These are phyloP conservation scores for Silene vulgaris DNA, from an alignment of 179 eudicot species.

Conservation along the genomic window DNA sequence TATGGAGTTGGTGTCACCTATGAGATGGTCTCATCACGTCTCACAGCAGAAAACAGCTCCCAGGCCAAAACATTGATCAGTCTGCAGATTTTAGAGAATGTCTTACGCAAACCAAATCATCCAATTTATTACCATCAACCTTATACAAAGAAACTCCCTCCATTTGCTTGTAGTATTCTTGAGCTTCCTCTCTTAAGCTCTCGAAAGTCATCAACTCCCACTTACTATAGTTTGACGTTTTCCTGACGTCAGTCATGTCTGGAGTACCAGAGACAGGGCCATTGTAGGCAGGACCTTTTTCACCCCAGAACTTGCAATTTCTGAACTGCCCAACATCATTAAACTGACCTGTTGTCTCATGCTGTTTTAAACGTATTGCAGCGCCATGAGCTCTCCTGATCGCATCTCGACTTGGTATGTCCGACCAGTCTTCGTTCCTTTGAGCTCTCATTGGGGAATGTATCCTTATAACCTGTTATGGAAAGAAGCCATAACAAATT, in stretches of 20 bases:
- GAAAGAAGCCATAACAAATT: not conserved
- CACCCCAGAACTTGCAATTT: constrained; percentile 95
- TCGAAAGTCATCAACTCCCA: constrained; percentile 82
- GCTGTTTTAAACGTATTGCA: constrained; percentile 63
- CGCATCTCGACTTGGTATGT: constrained; percentile 71
- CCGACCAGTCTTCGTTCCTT: constrained; percentile 82
- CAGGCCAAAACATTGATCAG: not conserved
- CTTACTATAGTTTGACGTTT: constrained; percentile 66
- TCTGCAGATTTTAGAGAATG: constrained; percentile 38
- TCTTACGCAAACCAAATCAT: constrained; percentile 80
- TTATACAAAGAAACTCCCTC: constrained; percentile 73
- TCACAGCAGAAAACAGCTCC: too few species aligned
- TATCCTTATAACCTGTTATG: constrained; percentile 73
- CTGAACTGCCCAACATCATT: constrained; percentile 72
- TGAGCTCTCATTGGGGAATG: constrained; percentile 94
- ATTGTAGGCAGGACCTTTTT: constrained; percentile 41
- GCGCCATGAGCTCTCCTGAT: constrained; percentile 76
- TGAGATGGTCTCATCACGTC: too few species aligned
- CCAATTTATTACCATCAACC: constrained; percentile 91
- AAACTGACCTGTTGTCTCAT: constrained; percentile 32
- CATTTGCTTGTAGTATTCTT: constrained; percentile 71
- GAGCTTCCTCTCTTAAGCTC: constrained; percentile 67
- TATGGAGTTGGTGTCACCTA: too few species aligned
- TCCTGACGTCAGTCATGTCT: constrained; percentile 61
- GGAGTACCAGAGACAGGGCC: constrained; percentile 75